Evolutionary conservation across 129 eudicot genomes (phyloP), one percentile per base, ranked within the genome.

Genomic region (Calendula officinalis): DNA sequence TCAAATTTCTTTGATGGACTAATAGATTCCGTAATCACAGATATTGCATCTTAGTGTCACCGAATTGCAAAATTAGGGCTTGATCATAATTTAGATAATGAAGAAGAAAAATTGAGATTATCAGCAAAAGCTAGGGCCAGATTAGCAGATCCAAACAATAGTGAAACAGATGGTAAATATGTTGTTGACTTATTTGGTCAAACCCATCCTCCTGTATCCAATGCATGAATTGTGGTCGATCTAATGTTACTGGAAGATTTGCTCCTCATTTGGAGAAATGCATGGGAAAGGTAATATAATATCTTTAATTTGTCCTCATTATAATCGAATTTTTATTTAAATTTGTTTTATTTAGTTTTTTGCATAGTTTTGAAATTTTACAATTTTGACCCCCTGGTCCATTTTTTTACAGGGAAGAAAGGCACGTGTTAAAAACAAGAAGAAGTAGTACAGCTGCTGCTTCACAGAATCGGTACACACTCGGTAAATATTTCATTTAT

Each of bases 181-280:
- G 84, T 83, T 5, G 95, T 91, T 17, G 98, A 91, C 74, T 88
- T 91, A 66, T 91, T 91, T 32, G 96, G 98, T 51, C 98, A 91
- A 83, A 87, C 94, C n/a, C 98, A 91, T 76, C 98, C 98, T 74
- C 66, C 95, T 12, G 81, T 91, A 14, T 96, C 98, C 54, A 83
- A 33, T 91, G 98, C 76, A 91, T 91, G 98, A 91, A 91, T 56
- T 91, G 98, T 69, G 88, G 98, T 6, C 76, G 98, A 57, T 81
- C 96, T 27, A 81, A 83, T 41, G 76, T 82, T 78, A 96, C 98
- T 44, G 98, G 98, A 47, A 71, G 96, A 48, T 91, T 91, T 67
- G 98, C 98, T 56, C 95, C 98, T 75, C 98, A 91, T 76, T 73
- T 91, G 74, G 98, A 91, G 82, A 91, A 91, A 76, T 91, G 98